These are phyloP conservation scores for Jatropha podagrica DNA, from an alignment of 441 rosid species.

Conservation along the genomic window DNA sequence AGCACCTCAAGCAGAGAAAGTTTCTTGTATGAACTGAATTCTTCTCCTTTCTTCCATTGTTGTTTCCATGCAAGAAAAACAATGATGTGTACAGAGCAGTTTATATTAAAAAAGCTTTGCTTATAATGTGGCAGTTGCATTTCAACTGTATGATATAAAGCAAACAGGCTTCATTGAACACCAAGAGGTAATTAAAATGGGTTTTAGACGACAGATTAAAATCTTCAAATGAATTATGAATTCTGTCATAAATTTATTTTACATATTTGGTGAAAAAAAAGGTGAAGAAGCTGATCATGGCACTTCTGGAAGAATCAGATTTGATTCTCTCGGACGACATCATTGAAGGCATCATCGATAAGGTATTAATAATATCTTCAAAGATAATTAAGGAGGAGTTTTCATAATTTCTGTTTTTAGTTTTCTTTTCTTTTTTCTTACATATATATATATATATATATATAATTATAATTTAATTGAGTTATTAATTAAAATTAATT, in stretches of 20 bases:
- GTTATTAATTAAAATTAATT: too few relatives aligned
- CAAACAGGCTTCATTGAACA: slow-evolving; percentile 50
- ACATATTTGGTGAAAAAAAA: not conserved
- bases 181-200: slow-evolving; percentile 31
- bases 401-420: too few relatives aligned
- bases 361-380: slow-evolving; percentile 27
- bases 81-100: too few relatives aligned
- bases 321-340: slow-evolving; percentile 40
- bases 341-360: slow-evolving; percentile 37
- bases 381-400: not conserved
- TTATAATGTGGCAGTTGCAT: slow-evolving; percentile 37
- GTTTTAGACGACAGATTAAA: not conserved
- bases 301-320: slow-evolving; percentile 43
- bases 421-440: too few relatives aligned
- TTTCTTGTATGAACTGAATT: slow-evolving; percentile 40
- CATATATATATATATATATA: not conserved
- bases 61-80: too few relatives aligned
- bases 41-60: not conserved
- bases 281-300: slow-evolving; percentile 44
- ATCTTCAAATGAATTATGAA: too few relatives aligned
- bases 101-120: not conserved
- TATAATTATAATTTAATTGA: too few relatives aligned
- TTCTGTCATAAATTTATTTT: too few relatives aligned
- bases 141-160: slow-evolving; percentile 38
- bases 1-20: slow-evolving; percentile 56